phyloP scores from a whole-genome alignment of 345 rosid genomes.

The Acer negundo region DNA sequence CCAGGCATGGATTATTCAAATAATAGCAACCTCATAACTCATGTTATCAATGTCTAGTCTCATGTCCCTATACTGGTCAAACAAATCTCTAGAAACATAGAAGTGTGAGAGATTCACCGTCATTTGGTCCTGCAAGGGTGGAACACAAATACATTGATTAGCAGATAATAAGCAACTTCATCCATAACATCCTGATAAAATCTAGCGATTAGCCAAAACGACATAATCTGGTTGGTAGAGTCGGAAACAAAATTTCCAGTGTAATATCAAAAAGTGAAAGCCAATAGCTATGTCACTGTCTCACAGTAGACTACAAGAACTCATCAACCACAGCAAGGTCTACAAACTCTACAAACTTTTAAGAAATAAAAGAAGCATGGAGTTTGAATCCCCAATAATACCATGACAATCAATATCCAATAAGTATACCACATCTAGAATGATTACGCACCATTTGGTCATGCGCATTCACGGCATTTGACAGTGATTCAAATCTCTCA shows the following conservation, averaged over 20 bases:
- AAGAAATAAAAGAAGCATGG: too few species aligned
- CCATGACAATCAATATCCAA: not conserved
- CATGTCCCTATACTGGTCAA: constrained; percentile 42
- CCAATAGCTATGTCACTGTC: not conserved
- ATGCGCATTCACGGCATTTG: constrained; percentile 20
- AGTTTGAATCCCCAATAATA: not conserved
- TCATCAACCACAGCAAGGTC: too few species aligned
- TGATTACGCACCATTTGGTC: constrained; percentile 27
- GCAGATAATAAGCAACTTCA: not conserved
- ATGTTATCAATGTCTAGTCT: constrained; percentile 42
- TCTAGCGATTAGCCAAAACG: not conserved
- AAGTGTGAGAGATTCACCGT: constrained; percentile 18
- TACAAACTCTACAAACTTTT: too few species aligned
- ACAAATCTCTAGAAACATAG: constrained; percentile 28
- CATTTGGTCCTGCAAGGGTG: constrained; percentile 27
- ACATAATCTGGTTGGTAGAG: not conserved
- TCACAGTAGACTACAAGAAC: not conserved
- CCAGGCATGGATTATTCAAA: not conserved
- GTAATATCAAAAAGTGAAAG: not conserved
- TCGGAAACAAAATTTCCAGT: not conserved
- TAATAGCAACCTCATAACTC: constrained; percentile 39
- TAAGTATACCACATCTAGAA: not conserved
- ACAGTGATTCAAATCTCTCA: constrained; percentile 24
- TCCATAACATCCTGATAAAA: not conserved
- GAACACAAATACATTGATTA: not conserved